Percentiles rank a stretch among this genome's conserved stretches.
These are phyloP conservation scores for Juglanconis juglandina DNA, from an alignment of 2,329 filamentous ascomycete species.

Conservation along the genomic window DNA sequence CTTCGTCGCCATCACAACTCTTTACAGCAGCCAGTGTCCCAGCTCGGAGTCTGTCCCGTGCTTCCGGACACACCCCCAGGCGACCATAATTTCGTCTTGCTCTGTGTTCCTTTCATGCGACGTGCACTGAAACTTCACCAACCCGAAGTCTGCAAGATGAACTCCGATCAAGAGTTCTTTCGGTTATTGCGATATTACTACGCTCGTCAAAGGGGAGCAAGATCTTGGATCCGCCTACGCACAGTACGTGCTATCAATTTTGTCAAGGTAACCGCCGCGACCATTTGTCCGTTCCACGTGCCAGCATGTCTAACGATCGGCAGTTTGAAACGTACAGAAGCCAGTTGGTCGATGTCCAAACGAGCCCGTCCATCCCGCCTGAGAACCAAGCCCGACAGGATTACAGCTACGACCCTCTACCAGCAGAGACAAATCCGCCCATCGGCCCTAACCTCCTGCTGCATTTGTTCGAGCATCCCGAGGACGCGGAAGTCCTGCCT, in stretches of 20 bases:
- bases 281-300: neutral
- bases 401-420: conserved; percentile 25
- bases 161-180: conserved; percentile 23
- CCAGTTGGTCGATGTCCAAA: conserved; percentile 7
- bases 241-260: conserved; percentile 1
- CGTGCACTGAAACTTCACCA: conserved; percentile 18
- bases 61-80: neutral
- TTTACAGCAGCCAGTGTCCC: neutral
- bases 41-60: neutral
- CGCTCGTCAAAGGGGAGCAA: conserved; percentile 13
- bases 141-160: conserved; percentile 21
- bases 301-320: neutral
- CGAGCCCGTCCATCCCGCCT: neutral
- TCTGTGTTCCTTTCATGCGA: conserved; percentile 20
- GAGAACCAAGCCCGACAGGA: conserved; percentile 10
- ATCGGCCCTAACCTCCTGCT: conserved; percentile 25
- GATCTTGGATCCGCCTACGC: conserved; percentile 15
- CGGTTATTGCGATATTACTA: conserved; percentile 16
- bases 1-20: neutral
- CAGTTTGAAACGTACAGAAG: conserved; percentile 11
- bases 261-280: neutral
- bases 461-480: conserved; percentile 27
- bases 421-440: conserved; percentile 24
- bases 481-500: conserved; percentile 21
- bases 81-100: conserved; percentile 18